phyloP scores from a whole-genome alignment of 306 rosid genomes.

The Vigna reflexopilosa region DNA sequence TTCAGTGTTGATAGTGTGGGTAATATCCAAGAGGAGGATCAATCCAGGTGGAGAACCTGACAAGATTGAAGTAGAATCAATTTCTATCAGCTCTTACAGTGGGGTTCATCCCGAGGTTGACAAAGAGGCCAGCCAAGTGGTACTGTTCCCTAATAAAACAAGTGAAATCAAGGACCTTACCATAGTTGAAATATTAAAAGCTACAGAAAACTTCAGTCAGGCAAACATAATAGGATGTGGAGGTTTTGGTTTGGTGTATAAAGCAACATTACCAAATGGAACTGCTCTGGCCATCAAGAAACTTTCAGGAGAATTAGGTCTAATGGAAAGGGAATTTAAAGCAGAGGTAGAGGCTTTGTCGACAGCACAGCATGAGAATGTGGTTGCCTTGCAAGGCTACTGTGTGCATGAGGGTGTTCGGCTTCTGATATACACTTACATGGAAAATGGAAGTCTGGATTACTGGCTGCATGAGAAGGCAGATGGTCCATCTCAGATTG shows the following conservation, averaged over 20 bases:
- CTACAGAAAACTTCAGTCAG: constrained; percentile 84
- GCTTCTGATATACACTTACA: constrained; percentile 74
- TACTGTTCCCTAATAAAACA: constrained; percentile 67
- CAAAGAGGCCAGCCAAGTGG: constrained; percentile 73
- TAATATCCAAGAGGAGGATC: constrained; percentile 77
- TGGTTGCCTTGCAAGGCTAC: constrained; percentile 84
- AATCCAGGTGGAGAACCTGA: constrained; percentile 75
- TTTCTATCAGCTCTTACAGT: constrained; percentile 57
- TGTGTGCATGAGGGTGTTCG: constrained; percentile 77
- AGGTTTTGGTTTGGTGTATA: constrained; percentile 91
- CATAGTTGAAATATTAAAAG: constrained; percentile 76
- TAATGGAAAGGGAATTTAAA: constrained; percentile 89
- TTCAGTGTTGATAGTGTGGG: constrained; percentile 63
- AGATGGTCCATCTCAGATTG: constrained; percentile 74
- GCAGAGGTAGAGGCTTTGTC: constrained; percentile 92
- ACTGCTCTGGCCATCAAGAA: constrained; percentile 78
- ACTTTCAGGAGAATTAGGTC: constrained; percentile 85
- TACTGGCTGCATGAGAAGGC: constrained; percentile 87
- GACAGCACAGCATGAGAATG: constrained; percentile 79
- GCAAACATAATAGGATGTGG: constrained; percentile 91
- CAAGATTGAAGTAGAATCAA: constrained; percentile 63
- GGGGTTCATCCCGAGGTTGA: constrained; percentile 61
- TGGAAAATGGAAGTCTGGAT: constrained; percentile 95
- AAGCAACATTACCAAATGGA: constrained; percentile 73
- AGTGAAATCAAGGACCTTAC: constrained; percentile 71